Conservation (phyloP, 306 rosid genomes). For the Fragaria vesca region DNA sequence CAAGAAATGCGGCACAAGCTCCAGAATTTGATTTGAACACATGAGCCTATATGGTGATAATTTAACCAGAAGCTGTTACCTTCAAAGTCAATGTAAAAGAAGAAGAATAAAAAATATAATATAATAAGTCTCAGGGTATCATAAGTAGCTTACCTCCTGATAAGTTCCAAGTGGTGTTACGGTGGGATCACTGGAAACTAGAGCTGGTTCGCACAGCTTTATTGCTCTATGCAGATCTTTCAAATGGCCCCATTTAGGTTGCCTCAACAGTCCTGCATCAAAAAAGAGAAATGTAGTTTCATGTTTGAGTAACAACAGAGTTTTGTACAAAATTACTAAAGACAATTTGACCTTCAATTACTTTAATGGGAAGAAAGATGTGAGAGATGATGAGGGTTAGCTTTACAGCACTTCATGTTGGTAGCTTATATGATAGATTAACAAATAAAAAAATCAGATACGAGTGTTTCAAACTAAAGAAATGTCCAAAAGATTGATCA, state of each 20-base stretch:
- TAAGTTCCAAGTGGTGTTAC: slow-evolving; percentile 66
- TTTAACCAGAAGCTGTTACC: slow-evolving; percentile 11
- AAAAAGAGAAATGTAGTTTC: slow-evolving; percentile 10
- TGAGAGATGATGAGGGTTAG: background rate
- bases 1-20: slow-evolving; percentile 92
- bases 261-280: slow-evolving; percentile 67
- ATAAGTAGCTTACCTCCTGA: slow-evolving; percentile 57
- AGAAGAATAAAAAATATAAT: background rate
- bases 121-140: slow-evolving; percentile 15
- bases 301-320: slow-evolving; percentile 17
- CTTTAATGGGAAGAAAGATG: background rate
- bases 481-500: background rate
- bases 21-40: slow-evolving; percentile 80
- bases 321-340: background rate
- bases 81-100: slow-evolving; percentile 10
- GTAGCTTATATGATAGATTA: background rate
- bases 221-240: slow-evolving; percentile 94
- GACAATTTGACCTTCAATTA: background rate
- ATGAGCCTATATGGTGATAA: slow-evolving; percentile 59
- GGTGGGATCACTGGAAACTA: slow-evolving; percentile 69
- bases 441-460: background rate
- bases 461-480: background rate
- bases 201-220: slow-evolving; percentile 89
- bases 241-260: slow-evolving; percentile 98
- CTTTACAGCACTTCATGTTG: background rate